Evolutionary conservation across 1,284 basidiomycete genomes (phyloP), one percentile per base, ranked within the genome.

Genomic region (Coniophora puteana): DNA sequence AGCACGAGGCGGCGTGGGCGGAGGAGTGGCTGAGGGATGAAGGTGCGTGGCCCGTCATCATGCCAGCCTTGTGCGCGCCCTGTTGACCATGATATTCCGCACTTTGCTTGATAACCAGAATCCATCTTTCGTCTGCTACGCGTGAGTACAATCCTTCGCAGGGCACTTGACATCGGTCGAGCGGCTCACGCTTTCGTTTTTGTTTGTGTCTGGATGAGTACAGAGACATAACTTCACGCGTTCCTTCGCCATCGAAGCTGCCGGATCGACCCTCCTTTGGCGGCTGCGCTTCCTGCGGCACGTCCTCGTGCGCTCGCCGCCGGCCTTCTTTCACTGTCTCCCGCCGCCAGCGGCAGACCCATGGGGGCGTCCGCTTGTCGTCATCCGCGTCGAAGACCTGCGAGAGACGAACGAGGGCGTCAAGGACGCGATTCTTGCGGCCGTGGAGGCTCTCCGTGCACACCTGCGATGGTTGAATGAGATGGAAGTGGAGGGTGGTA

Each of bases 171-270:
- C 38, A 45, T 39, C 36, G 40, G 38, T 44, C 16, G 27, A 38
- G 33, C 34, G 44, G 32, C 28, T 44, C 26, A 46, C 38, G 35
- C 46, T 58, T 42, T 51, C 24, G 27, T 21, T 18, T 11, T 25
- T 34, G 39, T 40, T 27, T 23, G 16, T 31, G 20, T 52, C 8
- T 51, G n/a, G n/a, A n/a, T n/a, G n/a, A n/a, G n/a, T n/a, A n/a
- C n/a, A 87, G 84, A 73, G 80, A 46, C 80, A 86, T 55, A 74
- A 75, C 46, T 87, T 83, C 49, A 80, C 74, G 17, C 66, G 67
- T 32, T 74, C 80, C 0, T 79, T 83, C 49, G 69, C 80, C n/a
- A 54, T 84, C 50, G 75, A 83, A 62, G 68, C 76, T 20, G 64
- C 81, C 31, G 70, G 72, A 38, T 67, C 70, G 48, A 73, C 67